A percentile compares a stretch with the other conserved stretches of the same genome.
These are phyloP conservation scores for Cadophora sp. DNA, from an alignment of 2,329 filamentous ascomycete genomes.

Conservation along the genomic window DNA sequence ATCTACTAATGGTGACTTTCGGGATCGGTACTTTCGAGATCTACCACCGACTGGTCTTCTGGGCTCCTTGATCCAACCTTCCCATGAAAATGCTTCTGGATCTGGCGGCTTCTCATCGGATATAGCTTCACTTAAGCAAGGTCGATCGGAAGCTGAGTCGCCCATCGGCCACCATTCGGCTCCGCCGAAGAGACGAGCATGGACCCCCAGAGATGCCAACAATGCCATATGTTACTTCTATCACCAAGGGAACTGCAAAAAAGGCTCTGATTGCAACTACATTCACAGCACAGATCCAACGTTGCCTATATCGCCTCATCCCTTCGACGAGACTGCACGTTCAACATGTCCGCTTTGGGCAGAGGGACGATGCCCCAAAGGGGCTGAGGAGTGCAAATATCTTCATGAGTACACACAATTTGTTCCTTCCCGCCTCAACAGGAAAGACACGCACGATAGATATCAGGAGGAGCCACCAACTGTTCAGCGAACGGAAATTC, in stretches of 20 bases:
- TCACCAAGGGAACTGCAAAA: neutral
- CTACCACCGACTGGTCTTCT: neutral
- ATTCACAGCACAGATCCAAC: conserved; percentile 1
- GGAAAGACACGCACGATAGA: neutral
- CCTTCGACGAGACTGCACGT: neutral
- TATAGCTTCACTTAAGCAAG: neutral
- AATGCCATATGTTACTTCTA: conserved; percentile 6
- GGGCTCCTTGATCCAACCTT: neutral
- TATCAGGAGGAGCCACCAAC: neutral
- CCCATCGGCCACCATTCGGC: neutral
- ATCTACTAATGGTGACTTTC: neutral
- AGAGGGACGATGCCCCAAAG: neutral
- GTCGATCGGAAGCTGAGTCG: neutral
- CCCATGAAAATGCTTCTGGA: neutral
- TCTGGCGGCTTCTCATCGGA: neutral
- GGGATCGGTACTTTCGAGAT: conserved; percentile 6
- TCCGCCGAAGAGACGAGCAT: neutral
- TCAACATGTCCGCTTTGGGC: conserved; percentile 2
- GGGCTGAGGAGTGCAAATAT: conserved; percentile 5
- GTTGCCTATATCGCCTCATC: conserved; percentile 1
- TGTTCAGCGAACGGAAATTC: neutral
- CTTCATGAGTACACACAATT: conserved; percentile 4
- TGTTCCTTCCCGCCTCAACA: neutral
- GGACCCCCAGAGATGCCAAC: neutral
- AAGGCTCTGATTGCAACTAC: neutral